A percentile compares a stretch with the other conserved stretches of the same genome.
Evolutionary conservation across 2,329 filamentous ascomycete genomes (phyloP).

Genomic region (Fusarium coffeatum): DNA sequence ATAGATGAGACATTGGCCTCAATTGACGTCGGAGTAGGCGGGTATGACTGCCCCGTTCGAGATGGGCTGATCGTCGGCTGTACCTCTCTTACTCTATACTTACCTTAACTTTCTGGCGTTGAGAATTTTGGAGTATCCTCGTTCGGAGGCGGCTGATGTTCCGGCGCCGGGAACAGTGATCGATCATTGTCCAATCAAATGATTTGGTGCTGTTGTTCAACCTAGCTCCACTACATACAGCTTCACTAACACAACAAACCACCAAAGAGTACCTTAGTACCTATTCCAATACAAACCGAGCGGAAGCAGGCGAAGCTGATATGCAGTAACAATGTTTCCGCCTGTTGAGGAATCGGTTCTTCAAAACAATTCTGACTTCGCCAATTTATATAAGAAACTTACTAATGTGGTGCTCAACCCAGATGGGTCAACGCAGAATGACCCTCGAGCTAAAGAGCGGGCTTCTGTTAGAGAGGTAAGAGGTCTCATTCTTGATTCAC

Average conservation of each 20-base stretch:
- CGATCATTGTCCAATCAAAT: constrained; percentile 47
- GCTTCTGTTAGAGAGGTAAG: constrained; percentile 62
- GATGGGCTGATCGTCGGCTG: constrained; percentile 39
- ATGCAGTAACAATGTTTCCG: constrained; percentile 62
- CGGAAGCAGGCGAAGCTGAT: constrained; percentile 5
- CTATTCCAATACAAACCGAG: neutral
- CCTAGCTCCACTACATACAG: constrained; percentile 27
- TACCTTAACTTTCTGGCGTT: constrained; percentile 22
- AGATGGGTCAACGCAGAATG: constrained; percentile 68
- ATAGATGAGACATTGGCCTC: constrained; percentile 42
- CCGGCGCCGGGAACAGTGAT: constrained; percentile 37
- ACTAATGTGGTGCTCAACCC: constrained; percentile 65
- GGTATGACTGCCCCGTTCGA: constrained; percentile 29
- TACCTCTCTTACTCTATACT: constrained; percentile 1
- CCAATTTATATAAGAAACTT: constrained; percentile 66
- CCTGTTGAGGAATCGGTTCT: constrained; percentile 67
- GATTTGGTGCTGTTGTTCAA: constrained; percentile 51
- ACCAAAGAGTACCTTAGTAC: neutral
- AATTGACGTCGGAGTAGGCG: constrained; percentile 31
- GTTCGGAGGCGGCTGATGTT: constrained; percentile 44
- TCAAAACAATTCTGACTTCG: constrained; percentile 68
- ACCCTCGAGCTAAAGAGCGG: constrained; percentile 62
- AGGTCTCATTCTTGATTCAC: neutral
- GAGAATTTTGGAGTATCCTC: constrained; percentile 42
- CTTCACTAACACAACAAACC: constrained; percentile 23